Base-by-base conservation (phyloP, 2,329 filamentous ascomycete species). In the Neofusicoccum umdonicola region DNA sequence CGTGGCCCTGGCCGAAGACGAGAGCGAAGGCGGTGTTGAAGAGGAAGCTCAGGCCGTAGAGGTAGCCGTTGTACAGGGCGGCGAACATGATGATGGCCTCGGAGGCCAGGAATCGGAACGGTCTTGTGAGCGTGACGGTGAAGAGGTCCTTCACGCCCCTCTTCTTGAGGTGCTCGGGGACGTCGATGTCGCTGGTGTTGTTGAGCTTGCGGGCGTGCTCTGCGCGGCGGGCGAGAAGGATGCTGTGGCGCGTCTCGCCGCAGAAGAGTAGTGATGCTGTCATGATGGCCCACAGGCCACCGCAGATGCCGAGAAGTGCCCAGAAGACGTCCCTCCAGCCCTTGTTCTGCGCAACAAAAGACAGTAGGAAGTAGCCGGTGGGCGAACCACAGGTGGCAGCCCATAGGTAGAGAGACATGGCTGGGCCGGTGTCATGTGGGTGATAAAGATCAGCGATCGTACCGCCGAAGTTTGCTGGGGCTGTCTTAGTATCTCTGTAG, bases 21-120 rank as follows among this genome's bases (percentile, higher is more conserved):
- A 84, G 74, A 19, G 77, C 74, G 63, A 84, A 84, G 0, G 80
- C 81, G 3, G 77, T 79, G 63, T 83, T 83, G 72, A 83, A 83
- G 0, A 83, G 72, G 62, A 83, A 84, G 1, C 79, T 81, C 8
- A 83, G 65, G 1, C 81, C 81, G 57, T 83, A 83, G 2, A 83
- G 71, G 65, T 81, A 82, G 3, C 80, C 81, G 54, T 83, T 83
- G 68, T 82, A 83, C 0, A 81, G 68, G 2, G 81, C 81, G n/a
- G 75, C 77, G 41, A 81, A 81, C 15, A 80, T 76, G 35, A 82
- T 78, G 48, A 83, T 83, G 41, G 80, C 78, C 67, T 83, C 81
- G 1, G 79, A 78, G 12, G 73, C 75, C 3, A 83, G 67, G 57
- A 83, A 83, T 1, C 79, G 72, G 64, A 83, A 82, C 0, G 82